Evolutionary conservation across 768 basidiomycete species (phyloP).

Genomic region (Clathrus columnatus): DNA sequence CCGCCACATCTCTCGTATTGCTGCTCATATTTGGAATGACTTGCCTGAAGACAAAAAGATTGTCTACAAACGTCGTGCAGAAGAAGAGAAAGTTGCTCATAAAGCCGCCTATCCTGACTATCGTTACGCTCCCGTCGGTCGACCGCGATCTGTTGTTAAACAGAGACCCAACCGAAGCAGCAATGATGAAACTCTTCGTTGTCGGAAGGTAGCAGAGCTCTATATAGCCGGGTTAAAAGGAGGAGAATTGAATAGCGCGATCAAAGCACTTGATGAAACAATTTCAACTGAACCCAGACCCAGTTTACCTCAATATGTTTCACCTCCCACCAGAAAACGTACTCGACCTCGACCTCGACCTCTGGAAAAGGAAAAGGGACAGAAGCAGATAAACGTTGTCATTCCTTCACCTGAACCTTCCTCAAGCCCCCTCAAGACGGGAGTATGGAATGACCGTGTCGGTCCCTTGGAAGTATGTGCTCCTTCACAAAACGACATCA

Average conservation of each 20-base stretch:
- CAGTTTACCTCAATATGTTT: too few species aligned
- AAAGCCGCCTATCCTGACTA: slow-evolving; percentile 46
- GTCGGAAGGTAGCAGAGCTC: slow-evolving; percentile 29
- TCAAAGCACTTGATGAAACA: slow-evolving; percentile 22
- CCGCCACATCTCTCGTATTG: slow-evolving; percentile 63
- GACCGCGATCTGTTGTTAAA: slow-evolving; percentile 23
- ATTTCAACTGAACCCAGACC: not conserved
- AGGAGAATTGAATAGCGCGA: slow-evolving; percentile 34
- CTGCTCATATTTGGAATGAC: slow-evolving; percentile 59
- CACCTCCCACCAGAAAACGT: too few species aligned
- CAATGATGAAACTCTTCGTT: slow-evolving; percentile 30
- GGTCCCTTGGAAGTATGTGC: too few species aligned
- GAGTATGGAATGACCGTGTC: too few species aligned
- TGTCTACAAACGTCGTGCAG: slow-evolving; percentile 39
- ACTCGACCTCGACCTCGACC: too few species aligned
- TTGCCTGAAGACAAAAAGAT: slow-evolving; percentile 38
- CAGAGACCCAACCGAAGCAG: not conserved
- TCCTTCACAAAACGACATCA: too few species aligned
- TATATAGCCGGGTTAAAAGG: slow-evolving; percentile 27
- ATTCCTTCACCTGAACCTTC: too few species aligned
- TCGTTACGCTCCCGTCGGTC: slow-evolving; percentile 44
- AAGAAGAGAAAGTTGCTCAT: slow-evolving; percentile 38
- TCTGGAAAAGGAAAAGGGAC: too few species aligned
- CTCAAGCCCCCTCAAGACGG: too few species aligned
- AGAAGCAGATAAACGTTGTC: too few species aligned